Evolutionary conservation across 257 asterid species (phyloP).

Genomic region (Striga asiatica): DNA sequence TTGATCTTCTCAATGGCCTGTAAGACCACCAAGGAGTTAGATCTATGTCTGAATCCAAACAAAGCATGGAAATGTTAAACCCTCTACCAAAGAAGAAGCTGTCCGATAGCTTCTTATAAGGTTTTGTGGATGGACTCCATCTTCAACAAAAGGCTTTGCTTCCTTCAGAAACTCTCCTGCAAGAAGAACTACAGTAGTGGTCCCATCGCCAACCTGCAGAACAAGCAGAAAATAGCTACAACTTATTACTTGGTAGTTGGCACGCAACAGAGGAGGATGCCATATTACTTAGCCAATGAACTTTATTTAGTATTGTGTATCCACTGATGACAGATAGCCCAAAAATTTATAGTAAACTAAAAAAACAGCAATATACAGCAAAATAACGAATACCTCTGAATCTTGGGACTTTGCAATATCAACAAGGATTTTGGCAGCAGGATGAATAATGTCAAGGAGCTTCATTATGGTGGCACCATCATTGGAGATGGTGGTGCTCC

Average conservation of each 20-base stretch:
- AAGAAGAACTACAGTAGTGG: conserved; percentile 94
- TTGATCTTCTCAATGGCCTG: conserved; percentile 75
- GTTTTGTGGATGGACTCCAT: conserved; percentile 97
- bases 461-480: conserved; percentile 99
- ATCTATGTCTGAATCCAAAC: conserved; percentile 8
- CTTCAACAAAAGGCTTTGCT: conserved; percentile 96
- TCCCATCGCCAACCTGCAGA: conserved; percentile 96
- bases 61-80: neutral
- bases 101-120: conserved; percentile 80
- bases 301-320: neutral
- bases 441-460: conserved; percentile 94
- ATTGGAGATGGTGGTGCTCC: conserved; percentile 89
- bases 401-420: conserved; percentile 99
- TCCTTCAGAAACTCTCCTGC: conserved; percentile 95
- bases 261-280: neutral
- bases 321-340: conserved; percentile 17
- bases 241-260: neutral
- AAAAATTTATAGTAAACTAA: neutral
- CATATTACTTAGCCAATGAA: neutral
- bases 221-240: conserved; percentile 8
- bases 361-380: neutral
- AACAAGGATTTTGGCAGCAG: conserved; percentile 95
- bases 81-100: conserved; percentile 68
- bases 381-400: conserved; percentile 57
- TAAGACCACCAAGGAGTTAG: conserved; percentile 3